Evolutionary conservation across 257 asterid genomes (phyloP).

Genomic region (Solanum arcanum): DNA sequence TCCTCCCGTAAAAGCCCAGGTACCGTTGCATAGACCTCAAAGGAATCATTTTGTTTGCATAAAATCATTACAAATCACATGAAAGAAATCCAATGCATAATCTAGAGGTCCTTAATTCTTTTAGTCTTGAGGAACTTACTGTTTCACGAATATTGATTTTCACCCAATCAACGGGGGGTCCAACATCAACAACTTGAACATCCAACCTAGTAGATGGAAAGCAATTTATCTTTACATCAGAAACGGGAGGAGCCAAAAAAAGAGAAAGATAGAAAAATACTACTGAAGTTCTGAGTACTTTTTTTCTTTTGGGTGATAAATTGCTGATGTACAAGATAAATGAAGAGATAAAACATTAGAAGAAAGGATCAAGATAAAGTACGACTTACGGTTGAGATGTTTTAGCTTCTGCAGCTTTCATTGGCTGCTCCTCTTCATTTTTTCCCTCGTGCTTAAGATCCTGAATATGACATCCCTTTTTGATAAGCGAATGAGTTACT

Average conservation of each 20-base stretch:
- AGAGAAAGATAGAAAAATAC: background rate
- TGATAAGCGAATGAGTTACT: background rate
- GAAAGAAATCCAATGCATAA: background rate
- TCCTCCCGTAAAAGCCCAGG: conserved; percentile 86
- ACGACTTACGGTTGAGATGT: no score
- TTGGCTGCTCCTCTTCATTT: no score
- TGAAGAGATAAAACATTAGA: no score
- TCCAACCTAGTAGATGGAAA: conserved; percentile 28
- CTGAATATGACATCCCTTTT: conserved; percentile 12
- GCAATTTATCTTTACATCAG: background rate
- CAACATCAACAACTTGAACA: conserved; percentile 65
- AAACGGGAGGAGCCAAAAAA: background rate
- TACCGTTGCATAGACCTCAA: conserved; percentile 78
- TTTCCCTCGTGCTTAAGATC: background rate
- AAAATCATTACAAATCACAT: background rate
- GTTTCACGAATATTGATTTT: conserved; percentile 77
- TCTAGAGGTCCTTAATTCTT: background rate
- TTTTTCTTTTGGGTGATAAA: background rate
- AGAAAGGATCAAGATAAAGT: no score
- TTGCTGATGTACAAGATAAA: fast-evolving
- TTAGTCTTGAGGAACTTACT: conserved; percentile 26
- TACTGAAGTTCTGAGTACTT: background rate
- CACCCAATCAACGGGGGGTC: conserved; percentile 91
- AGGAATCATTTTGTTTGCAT: conserved; percentile 36
- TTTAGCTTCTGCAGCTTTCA: no score